Conservation (phyloP, 768 basidiomycete genomes). For the Royoungia palumana region DNA sequence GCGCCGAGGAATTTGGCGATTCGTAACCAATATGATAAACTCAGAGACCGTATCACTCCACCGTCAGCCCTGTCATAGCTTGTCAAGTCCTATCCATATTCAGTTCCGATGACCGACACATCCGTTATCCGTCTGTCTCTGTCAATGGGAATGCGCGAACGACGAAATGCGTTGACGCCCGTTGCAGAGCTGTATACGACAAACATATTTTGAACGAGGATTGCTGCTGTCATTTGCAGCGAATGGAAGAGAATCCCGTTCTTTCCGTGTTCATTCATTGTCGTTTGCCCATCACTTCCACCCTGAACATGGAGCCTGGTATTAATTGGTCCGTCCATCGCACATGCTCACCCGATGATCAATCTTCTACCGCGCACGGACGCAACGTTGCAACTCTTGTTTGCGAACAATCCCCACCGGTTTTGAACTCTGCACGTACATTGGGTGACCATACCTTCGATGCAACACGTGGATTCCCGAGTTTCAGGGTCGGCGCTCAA, state of each 20-base stretch:
- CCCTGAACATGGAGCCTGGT: conserved; percentile 14
- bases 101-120: no score
- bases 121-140: background rate
- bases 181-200: background rate
- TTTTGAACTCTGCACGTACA: conserved; percentile 1
- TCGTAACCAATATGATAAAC: conserved; percentile 8
- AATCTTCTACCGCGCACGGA: conserved; percentile 23
- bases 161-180: background rate
- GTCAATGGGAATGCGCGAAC: background rate
- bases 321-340: conserved; percentile 12
- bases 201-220: background rate
- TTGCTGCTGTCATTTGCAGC: conserved; percentile 1
- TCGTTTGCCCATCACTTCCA: conserved; percentile 13
- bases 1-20: conserved; percentile 13
- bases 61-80: no score
- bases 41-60: conserved; percentile 1
- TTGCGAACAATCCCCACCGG: conserved; percentile 9
- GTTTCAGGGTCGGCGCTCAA: conserved; percentile 9
- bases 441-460: background rate
- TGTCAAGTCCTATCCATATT: no score
- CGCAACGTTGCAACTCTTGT: conserved; percentile 22
- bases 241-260: conserved; percentile 19
- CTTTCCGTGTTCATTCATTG: conserved; percentile 5
- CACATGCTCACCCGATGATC: conserved; percentile 21
- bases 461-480: background rate